Evolutionary conservation across 2,329 filamentous ascomycete genomes (phyloP).

Genomic region (Pseudocercospora cruenta): DNA sequence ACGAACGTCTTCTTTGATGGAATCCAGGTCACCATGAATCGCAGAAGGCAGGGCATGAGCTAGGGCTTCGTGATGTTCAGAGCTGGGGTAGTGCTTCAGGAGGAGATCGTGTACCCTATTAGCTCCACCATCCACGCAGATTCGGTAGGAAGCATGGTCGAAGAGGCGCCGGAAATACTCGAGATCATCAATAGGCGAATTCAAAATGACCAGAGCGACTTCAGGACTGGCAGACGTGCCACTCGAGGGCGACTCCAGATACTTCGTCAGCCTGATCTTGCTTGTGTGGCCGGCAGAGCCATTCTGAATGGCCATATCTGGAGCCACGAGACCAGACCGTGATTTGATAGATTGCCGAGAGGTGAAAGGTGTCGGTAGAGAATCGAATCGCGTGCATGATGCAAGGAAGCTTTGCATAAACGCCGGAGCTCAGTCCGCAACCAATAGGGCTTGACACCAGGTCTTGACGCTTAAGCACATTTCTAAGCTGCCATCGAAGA

Average conservation of each 20-base stretch:
- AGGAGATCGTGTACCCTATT: slow-evolving; percentile 69
- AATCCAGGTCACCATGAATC: slow-evolving; percentile 92
- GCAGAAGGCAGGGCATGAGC: slow-evolving; percentile 50
- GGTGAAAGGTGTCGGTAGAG: not conserved
- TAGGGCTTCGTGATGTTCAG: slow-evolving; percentile 26
- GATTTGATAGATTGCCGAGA: not conserved
- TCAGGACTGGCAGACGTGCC: slow-evolving; percentile 3
- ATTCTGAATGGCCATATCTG: not conserved
- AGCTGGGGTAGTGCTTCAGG: slow-evolving; percentile 26
- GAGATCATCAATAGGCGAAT: slow-evolving; percentile 61
- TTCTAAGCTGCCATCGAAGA: slow-evolving; percentile 17
- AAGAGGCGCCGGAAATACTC: slow-evolving; percentile 55
- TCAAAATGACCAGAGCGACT: slow-evolving; percentile 60
- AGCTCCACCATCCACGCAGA: slow-evolving; percentile 91
- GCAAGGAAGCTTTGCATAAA: not conserved
- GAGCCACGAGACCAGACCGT: too few relatives aligned
- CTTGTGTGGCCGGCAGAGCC: not conserved
- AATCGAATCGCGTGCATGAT: not conserved
- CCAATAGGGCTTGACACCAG: not conserved
- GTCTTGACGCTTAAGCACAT: not conserved
- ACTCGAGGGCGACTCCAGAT: slow-evolving; percentile 20
- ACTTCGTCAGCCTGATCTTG: slow-evolving; percentile 30
- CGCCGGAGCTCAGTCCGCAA: not conserved
- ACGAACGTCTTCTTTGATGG: slow-evolving; percentile 65
- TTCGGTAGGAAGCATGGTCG: slow-evolving; percentile 61